Conservation (phyloP, 108 stramenopile genomes). For the Thalassiosira profunda region DNA sequence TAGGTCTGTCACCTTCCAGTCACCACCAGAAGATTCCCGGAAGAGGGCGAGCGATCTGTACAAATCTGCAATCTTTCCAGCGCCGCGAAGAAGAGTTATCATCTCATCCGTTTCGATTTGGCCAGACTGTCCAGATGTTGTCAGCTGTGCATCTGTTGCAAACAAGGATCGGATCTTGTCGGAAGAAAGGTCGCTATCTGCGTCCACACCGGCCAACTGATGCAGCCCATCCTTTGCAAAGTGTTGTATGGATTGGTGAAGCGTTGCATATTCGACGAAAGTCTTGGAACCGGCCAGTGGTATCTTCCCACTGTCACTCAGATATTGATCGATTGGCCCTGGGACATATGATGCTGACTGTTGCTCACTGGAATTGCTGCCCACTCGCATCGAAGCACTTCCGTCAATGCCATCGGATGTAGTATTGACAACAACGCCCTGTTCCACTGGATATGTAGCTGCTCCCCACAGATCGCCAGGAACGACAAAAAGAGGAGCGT, state of each 20-base stretch:
- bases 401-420: not conserved
- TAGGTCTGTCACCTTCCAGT: slow-evolving; percentile 22
- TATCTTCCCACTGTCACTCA: not conserved
- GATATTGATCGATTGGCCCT: slow-evolving; percentile 24
- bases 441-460: slow-evolving; percentile 5
- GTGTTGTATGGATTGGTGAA: slow-evolving; percentile 14
- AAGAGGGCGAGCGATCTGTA: slow-evolving; percentile 32
- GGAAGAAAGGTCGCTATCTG: not conserved
- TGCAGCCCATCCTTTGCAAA: slow-evolving; percentile 22
- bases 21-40: slow-evolving; percentile 24
- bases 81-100: slow-evolving; percentile 30
- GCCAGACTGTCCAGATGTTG: not conserved
- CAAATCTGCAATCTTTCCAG: slow-evolving; percentile 39
- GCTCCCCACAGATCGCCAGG: slow-evolving; percentile 17
- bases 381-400: not conserved
- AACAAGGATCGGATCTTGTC: slow-evolving; percentile 29
- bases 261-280: slow-evolving; percentile 41
- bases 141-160: slow-evolving; percentile 30
- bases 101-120: not conserved
- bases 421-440: not conserved
- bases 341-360: slow-evolving; percentile 6
- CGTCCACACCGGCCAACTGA: slow-evolving; percentile 26
- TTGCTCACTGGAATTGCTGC: not conserved
- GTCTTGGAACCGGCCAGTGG: slow-evolving; percentile 26
- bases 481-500: slow-evolving; percentile 16